A percentile compares a stretch with the other conserved stretches of the same genome.
Conservation (phyloP, 139 green algal species). For the Tetradesmus obliquus region DNA sequence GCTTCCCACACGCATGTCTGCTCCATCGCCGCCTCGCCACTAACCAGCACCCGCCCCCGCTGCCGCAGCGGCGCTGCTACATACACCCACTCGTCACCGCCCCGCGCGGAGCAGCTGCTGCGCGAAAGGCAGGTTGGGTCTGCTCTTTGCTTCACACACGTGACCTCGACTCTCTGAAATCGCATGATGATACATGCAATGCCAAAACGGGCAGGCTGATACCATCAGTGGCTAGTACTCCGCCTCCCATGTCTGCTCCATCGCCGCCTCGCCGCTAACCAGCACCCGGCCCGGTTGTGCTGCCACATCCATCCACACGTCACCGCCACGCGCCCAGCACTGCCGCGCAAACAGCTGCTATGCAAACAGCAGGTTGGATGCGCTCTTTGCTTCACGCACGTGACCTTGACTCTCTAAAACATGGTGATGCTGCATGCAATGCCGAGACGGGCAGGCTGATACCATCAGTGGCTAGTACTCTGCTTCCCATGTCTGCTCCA, state of each 20-base stretch:
- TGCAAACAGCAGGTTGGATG: too few relatives aligned
- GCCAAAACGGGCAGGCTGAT: background rate
- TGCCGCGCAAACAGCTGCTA: conserved; percentile 57
- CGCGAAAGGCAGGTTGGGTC: too few relatives aligned
- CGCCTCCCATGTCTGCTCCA: background rate
- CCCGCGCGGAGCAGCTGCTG: conserved; percentile 47
- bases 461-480: background rate
- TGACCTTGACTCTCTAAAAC: too few relatives aligned
- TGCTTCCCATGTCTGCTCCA: background rate
- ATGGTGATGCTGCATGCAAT: too few relatives aligned
- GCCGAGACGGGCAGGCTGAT: background rate
- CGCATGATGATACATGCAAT: too few relatives aligned
- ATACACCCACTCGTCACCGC: conserved; percentile 49
- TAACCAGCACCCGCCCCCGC: conserved; percentile 26
- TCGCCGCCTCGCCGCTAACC: conserved; percentile 32
- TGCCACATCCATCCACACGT: conserved; percentile 45
- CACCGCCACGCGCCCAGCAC: conserved; percentile 52
- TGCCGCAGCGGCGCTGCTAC: background rate
- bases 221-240: background rate
- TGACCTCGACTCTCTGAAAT: too few relatives aligned
- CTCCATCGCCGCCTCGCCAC: conserved; percentile 21
- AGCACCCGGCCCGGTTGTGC: background rate
- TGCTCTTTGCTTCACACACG: too few relatives aligned
- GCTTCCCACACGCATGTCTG: too few relatives aligned
- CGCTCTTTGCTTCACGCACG: too few relatives aligned